Evolutionary conservation across 805 yeast genomes (phyloP), one percentile per base, ranked within the genome.

Genomic region (Saturnispora kantuleensis): DNA sequence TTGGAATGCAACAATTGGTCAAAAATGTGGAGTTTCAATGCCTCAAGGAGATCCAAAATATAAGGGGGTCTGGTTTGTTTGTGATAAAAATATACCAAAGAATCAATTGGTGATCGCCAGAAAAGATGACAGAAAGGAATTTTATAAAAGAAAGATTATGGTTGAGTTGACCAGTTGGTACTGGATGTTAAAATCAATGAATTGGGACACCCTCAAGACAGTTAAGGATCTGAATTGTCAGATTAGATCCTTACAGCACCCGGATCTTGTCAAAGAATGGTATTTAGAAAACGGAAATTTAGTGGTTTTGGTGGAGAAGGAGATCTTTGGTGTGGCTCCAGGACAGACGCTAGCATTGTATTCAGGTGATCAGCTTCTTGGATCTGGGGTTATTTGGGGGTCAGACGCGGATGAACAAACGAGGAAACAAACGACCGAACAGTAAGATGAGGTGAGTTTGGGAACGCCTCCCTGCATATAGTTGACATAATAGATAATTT

Each of bases 1-100:
- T 9, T 93, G 97, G 97, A 78, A 84, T 39, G 90, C 86, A n/a
- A 93, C 98, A 0, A 77, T 90, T 17, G 98, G 98, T 0, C 97
- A 93, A 63, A 76, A 80, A 50, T 73, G 81, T 13, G 79, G 89
- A 3, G 63, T 88, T 2, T 72, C 86, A 0, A 74, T 90, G 84
- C 97, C 97, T 0, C 97, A 93, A 59, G 90, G 89, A 0, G 80
- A 83, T 52, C 89, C 89, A 0, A 58, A 61, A 5, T 79, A 74
- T 52, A 68, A 73, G 37, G 97, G 97, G 0, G 68, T 76, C 1
- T 93, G 98, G 98, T 86, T 79, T 59, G 86, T 89, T 1, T 74
- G 84, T 52, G 88, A 74, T 17, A 93, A 93, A 56, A 63, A 76
- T 30, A 58, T 64, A 10, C 74, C 66, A 3, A 68, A 71, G 5